Conservation (phyloP, 148 eudicot species). For the Fagopyrum homotropicum region DNA sequence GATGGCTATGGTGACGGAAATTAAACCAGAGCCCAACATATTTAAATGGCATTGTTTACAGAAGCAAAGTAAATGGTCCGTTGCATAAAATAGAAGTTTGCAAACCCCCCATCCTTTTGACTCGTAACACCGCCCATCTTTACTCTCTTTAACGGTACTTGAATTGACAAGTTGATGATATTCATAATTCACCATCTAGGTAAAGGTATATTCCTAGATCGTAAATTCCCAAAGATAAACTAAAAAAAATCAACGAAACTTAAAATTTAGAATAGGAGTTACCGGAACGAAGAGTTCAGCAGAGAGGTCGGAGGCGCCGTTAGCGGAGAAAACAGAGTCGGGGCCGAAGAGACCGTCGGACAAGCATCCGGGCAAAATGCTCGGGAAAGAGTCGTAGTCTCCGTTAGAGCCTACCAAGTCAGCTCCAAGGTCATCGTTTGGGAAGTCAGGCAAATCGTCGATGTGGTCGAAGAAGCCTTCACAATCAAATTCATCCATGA, state of each 20-base stretch:
- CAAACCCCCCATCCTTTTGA: neutral
- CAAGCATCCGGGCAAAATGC: constrained; percentile 38
- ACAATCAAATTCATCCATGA: constrained; percentile 18
- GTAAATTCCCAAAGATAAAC: neutral
- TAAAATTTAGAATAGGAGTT: constrained; percentile 3
- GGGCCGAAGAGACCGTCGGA: constrained; percentile 19
- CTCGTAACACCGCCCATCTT: neutral
- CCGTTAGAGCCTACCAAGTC: constrained; percentile 12
- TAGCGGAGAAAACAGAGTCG: constrained; percentile 37
- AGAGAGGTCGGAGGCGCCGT: constrained; percentile 50
- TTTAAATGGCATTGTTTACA: neutral
- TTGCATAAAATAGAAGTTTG: neutral
- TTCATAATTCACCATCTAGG: neutral
- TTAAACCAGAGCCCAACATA: neutral
- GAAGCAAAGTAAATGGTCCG: neutral
- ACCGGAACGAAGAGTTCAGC: constrained; percentile 82
- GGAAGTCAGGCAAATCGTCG: constrained; percentile 17
- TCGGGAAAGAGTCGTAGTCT: constrained; percentile 27
- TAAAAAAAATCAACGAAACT: neutral
- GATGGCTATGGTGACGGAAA: neutral
- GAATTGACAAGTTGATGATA: neutral
- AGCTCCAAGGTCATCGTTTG: constrained; percentile 9
- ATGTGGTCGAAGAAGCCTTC: constrained; percentile 19
- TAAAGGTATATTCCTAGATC: neutral
- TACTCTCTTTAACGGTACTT: neutral